Evolutionary conservation across 2,329 filamentous ascomycete genomes (phyloP).

Genomic region (Pseudogymnoascus sp.): DNA sequence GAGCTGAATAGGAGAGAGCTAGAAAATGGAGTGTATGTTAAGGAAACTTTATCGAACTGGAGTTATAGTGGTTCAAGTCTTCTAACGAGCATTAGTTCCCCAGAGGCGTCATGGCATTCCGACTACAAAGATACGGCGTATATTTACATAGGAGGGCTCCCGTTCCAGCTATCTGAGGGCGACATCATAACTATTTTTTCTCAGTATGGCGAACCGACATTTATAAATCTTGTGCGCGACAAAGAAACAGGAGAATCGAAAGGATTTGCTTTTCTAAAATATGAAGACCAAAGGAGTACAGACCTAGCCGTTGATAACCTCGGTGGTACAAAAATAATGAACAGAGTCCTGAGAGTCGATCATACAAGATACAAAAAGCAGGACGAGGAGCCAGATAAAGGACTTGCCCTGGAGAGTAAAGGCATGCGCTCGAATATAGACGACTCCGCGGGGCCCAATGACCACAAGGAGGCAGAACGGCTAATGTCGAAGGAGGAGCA

Average conservation of each 20-base stretch:
- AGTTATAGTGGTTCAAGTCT: slow-evolving; percentile 8
- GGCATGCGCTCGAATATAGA: slow-evolving; percentile 9
- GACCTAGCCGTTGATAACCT: slow-evolving; percentile 95
- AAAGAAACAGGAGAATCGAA: slow-evolving; percentile 93
- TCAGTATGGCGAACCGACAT: slow-evolving; percentile 90
- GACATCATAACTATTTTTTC: slow-evolving; percentile 96
- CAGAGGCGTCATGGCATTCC: slow-evolving; percentile 89
- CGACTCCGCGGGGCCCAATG: slow-evolving; percentile 18
- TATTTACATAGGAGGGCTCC: slow-evolving; percentile 89
- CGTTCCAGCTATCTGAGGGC: slow-evolving; percentile 88
- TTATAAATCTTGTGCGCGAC: slow-evolving; percentile 85
- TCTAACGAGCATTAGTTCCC: slow-evolving; percentile 44
- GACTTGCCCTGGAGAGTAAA: background rate
- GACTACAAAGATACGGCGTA: slow-evolving; percentile 98
- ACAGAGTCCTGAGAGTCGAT: slow-evolving; percentile 76
- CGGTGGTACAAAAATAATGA: slow-evolving; percentile 74
- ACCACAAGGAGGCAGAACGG: slow-evolving; percentile 37
- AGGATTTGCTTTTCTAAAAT: slow-evolving; percentile 94
- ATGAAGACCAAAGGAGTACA: slow-evolving; percentile 93
- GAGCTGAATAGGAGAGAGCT: slow-evolving; percentile 91
- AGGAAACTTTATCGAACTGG: background rate
- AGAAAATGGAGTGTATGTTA: slow-evolving; percentile 70
- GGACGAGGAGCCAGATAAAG: slow-evolving; percentile 56
- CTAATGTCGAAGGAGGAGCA: slow-evolving; percentile 72
- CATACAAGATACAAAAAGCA: slow-evolving; percentile 85